phyloP scores from a whole-genome alignment of 768 basidiomycete genomes.

The Lactarius psammicola region DNA sequence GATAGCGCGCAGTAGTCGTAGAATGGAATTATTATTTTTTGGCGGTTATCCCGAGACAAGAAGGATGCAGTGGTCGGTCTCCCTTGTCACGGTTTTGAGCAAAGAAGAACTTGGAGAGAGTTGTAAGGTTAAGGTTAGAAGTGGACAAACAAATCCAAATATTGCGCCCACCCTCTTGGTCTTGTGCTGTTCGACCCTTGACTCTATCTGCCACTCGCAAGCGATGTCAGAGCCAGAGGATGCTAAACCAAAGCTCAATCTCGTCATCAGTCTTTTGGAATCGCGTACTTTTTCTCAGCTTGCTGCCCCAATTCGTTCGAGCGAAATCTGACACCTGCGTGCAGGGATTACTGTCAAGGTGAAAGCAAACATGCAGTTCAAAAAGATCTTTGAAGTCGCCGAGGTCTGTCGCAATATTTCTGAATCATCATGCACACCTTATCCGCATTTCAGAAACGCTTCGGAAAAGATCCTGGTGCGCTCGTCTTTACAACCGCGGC shows the following conservation, averaged over 20 bases:
- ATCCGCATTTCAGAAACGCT: slow-evolving; percentile 17
- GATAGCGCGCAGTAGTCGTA: neutral
- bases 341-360: slow-evolving; percentile 26
- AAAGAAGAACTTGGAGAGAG: no score
- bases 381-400: slow-evolving; percentile 28
- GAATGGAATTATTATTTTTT: neutral
- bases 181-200: neutral
- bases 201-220: neutral
- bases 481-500: neutral
- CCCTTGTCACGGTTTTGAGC: no score
- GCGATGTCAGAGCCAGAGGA: slow-evolving; percentile 26
- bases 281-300: slow-evolving; percentile 10
- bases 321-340: neutral
- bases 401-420: slow-evolving; percentile 15
- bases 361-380: slow-evolving; percentile 29
- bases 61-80: neutral
- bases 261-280: slow-evolving; percentile 23
- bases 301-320: neutral
- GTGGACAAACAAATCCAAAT: neutral
- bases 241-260: slow-evolving; percentile 27
- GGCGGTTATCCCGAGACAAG: neutral
- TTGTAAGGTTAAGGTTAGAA: no score
- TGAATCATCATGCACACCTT: neutral
- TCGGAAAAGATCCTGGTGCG: slow-evolving; percentile 28
- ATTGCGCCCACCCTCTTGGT: neutral